Base-by-base conservation (phyloP, 108 stramenopile species). In the Cylindrotheca closterium region DNA sequence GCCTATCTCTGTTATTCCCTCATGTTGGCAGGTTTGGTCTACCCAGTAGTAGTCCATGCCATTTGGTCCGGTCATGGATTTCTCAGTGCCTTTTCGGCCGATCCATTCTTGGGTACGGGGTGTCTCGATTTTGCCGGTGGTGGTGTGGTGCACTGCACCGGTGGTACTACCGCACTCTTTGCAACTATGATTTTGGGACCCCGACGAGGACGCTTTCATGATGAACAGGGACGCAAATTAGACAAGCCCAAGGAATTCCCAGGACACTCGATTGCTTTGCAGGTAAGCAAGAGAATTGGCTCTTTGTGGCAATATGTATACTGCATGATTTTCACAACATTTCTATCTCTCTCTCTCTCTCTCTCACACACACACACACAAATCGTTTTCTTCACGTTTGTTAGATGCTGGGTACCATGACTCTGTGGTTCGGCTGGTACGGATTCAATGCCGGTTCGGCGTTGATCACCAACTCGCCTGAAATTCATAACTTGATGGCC, bases 391-490 rank as follows among this genome's bases (percentile, higher is more conserved):
- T 49, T 63, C 15, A 7, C 15, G 7, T 42, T 58, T 4, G 3
- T 19, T 32, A 79, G 77, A 75, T 78, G 68, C 77, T 82, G 62
- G 81, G 77, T 12, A 71, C 77, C 4, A 49, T 81, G 30, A 77
- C 92, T 66, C 86, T 97, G 3, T 95, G 95, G 95, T 85, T 95
- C 51, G 96, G 95, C 32, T 97, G 96, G 96, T 95, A 95, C 62
- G 95, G 94, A 24, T 97, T 97, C 92, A 97, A 96, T 79, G 75
- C 81, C 5, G 93, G 91, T 15, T 86, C 84, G 30, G 89, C 92
- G 22, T 77, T 92, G 15, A 50, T 61, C 12, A 85, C 91, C 56
- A 51, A 57, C 23, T 71, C 67, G 23, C 26, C 25, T 5, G 63
- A 60, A 5, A 47, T 34, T 4, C 84, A 70, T 12, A 67, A 72